These are phyloP conservation scores for Biscogniauxia sp. DNA, from an alignment of 2,329 filamentous ascomycete genomes.

Conservation along the genomic window DNA sequence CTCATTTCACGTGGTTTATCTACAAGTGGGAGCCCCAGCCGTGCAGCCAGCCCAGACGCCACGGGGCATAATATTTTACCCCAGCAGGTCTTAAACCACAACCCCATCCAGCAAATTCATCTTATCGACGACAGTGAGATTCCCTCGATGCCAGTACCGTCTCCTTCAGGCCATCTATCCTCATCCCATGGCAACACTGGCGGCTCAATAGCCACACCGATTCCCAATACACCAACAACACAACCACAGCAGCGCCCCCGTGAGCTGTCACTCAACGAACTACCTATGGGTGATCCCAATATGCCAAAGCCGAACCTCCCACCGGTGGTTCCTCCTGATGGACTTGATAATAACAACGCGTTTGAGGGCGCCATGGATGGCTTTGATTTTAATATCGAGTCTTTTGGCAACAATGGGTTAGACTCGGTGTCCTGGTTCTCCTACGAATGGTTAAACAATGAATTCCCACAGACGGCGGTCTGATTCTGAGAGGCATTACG, in stretches of 20 bases:
- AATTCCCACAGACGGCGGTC: slow-evolving; percentile 30
- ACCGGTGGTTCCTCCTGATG: slow-evolving; percentile 34
- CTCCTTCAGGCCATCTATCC: slow-evolving; percentile 26
- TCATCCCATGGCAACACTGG: slow-evolving; percentile 22
- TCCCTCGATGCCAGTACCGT: slow-evolving; percentile 26
- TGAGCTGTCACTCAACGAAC: slow-evolving; percentile 25
- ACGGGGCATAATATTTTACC: slow-evolving; percentile 16
- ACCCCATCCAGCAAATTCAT: slow-evolving; percentile 30
- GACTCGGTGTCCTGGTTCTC: slow-evolving; percentile 34
- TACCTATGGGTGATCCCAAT: slow-evolving; percentile 25
- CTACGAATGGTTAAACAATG: slow-evolving; percentile 32
- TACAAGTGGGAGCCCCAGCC: slow-evolving; percentile 30
- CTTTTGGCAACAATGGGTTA: slow-evolving; percentile 39
- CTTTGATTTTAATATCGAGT: slow-evolving; percentile 44
- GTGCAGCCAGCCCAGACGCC: slow-evolving; percentile 30
- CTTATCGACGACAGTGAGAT: slow-evolving; percentile 32
- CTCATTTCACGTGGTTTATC: slow-evolving; percentile 46
- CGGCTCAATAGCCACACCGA: slow-evolving; percentile 24
- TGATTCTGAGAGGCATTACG: slow-evolving; percentile 12
- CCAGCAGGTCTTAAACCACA: slow-evolving; percentile 28
- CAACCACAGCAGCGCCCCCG: slow-evolving; percentile 18
- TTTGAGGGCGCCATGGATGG: slow-evolving; percentile 49
- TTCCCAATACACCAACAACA: slow-evolving; percentile 18
- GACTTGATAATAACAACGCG: slow-evolving; percentile 47
- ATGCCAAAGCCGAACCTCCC: slow-evolving; percentile 31